phyloP scores from a whole-genome alignment of 2,329 filamentous ascomycete genomes.

The Anthostomella pinea region DNA sequence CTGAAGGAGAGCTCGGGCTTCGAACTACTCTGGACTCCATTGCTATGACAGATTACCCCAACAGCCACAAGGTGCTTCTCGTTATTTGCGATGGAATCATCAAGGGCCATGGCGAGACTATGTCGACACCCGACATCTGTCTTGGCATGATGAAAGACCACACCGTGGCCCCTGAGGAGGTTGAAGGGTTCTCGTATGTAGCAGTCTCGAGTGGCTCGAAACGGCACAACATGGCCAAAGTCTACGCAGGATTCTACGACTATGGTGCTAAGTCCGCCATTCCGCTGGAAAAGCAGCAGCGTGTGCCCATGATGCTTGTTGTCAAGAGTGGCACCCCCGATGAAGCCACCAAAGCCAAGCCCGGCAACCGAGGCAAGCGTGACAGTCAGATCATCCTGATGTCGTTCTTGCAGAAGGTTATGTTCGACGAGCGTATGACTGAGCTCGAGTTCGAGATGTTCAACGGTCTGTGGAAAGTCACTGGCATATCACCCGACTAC shows the following conservation, averaged over 20 bases:
- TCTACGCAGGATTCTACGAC: constrained; percentile 97
- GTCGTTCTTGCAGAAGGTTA: constrained; percentile 99
- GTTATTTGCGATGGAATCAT: constrained; percentile 97
- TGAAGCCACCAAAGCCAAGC: constrained; percentile 77
- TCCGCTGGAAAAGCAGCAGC: constrained; percentile 83
- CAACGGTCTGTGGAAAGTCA: constrained; percentile 98
- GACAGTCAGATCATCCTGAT: constrained; percentile 99
- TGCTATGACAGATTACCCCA: constrained; percentile 96
- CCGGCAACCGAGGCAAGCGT: constrained; percentile 96
- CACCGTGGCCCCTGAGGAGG: constrained; percentile 74
- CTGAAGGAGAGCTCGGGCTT: constrained; percentile 88
- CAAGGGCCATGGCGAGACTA: constrained; percentile 85
- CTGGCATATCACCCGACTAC: constrained; percentile 95
- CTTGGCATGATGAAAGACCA: constrained; percentile 94
- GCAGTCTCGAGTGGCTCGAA: constrained; percentile 94
- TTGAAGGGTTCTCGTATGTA: constrained; percentile 90
- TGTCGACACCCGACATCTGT: constrained; percentile 86
- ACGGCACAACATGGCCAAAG: constrained; percentile 99
- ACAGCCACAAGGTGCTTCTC: constrained; percentile 96
- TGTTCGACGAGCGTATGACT: constrained; percentile 99
- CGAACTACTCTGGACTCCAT: constrained; percentile 94
- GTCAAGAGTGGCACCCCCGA: constrained; percentile 95
- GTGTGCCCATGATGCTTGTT: constrained; percentile 94
- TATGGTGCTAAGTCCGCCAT: constrained; percentile 81
- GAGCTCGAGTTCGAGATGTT: constrained; percentile 99